Base-by-base conservation (phyloP, 176 grass and related monocot genomes). In the Zoysia japonica region DNA sequence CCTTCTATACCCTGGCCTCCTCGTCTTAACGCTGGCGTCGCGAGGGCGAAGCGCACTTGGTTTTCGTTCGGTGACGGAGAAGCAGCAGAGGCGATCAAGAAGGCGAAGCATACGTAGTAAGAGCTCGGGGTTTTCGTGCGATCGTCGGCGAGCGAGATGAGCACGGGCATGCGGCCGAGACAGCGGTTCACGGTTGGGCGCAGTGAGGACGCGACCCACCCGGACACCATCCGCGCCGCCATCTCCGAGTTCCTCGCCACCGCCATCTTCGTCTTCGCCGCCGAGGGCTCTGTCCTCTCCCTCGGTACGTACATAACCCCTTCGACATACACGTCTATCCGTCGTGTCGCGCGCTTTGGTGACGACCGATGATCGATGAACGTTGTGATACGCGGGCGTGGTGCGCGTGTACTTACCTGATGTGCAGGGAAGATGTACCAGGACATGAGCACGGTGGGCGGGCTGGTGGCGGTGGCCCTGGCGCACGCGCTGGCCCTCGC, bases 241-340 rank as follows among this genome's bases (percentile, higher is more conserved):
- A 75, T 98, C 78, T 88, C 96, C 13, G 92, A 98, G 92, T 91
- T 98, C 75, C 44, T 98, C 70, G 86, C 86, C 71, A 98, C 96
- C 9, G 96, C 88, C 75, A 81, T 98, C 85, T 98, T 98, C 62
- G 92, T 98, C 80, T 98, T 94, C 90, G 96, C 90, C 35, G 96
- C 90, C 61, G 96, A 99, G 83, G 96, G 96, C 47, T 99, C 96
- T 72, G 41, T 99, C 77, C 90, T 99, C 56, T 90, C 92, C 11
- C 95, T 98, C 44, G 90, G 92, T 98, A 77, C 80, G 80, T 47
- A 3, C 28, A 28, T 28, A 28, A 28, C 28, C 28, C 28, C 28
- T 28, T 28, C 28, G 28, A 28, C 28, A 28, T 28, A 28, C 28
- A 28, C 28, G 28, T 28, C 28, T 28, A 28, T 28, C 28, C 28